Evolutionary conservation across 2,329 filamentous ascomycete species (phyloP), one percentile per base, ranked within the genome.

Genomic region (Aureobasidium sp.): DNA sequence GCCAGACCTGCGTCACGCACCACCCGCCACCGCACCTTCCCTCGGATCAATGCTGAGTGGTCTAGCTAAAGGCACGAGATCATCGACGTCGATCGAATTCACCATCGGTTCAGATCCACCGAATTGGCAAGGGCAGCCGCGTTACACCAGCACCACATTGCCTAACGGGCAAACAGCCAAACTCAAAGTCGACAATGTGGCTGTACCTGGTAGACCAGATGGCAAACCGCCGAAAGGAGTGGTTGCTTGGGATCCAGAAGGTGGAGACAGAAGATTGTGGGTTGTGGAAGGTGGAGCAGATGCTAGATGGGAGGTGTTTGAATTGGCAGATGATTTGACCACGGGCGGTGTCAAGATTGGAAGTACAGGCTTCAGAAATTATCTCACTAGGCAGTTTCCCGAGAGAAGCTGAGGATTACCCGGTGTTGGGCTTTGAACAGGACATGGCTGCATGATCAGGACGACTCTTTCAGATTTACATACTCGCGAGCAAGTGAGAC

Each of bases 61-160:
- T 50, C 77, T 97, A 5, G 86, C 89, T 65, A 92, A 87, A 69
- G 58, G 58, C 37, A 49, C 45, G 7, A 47, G 57, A 30, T 59
- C 57, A 13, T 29, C 57, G 8, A 83, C 90, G 4, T 90, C 86
- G 44, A 83, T 85, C 3, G 86, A 87, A 37, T 97, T 97, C 68
- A 88, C 94, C 68, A 87, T 91, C 41, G 90, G 90, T 3, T 88
- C 94, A 36, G 91, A 96, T 68, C 77, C 81, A 67, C 72, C 47
- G 71, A 77, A 62, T 68, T 76, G 71, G 71, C 72, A 74, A 62
- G 67, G 66, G 45, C 67, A 68, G n/a, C 64, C 67, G 13, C 62
- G 62, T 3, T 65, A 69, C 55, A 67, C 64, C 30, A 69, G 65
- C 64, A 70, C 69, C 0, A 68, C 63, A 71, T 76, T 67, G 68